These are phyloP conservation scores for Exophiala phaeomuriformis DNA, from an alignment of 2,329 filamentous ascomycete genomes.

Conservation along the genomic window DNA sequence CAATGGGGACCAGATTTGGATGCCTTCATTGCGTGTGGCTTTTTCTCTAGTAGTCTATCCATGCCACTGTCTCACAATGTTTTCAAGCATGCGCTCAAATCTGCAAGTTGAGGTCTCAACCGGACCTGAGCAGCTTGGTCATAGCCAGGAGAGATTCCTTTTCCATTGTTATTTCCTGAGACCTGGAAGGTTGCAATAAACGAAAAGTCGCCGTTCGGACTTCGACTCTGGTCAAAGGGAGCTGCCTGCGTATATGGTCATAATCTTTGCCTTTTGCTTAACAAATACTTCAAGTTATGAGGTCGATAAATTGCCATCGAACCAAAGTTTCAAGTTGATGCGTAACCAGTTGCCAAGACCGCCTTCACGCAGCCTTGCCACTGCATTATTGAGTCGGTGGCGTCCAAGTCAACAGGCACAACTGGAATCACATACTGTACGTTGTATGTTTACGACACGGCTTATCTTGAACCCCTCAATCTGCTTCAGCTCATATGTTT, in stretches of 20 bases:
- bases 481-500: no score
- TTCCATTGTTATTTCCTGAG: conserved; percentile 16
- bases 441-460: no score
- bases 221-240: not conserved
- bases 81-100: no score
- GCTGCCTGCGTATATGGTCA: not conserved
- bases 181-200: not conserved
- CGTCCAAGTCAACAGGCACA: no score
- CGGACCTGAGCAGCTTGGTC: conserved; percentile 24
- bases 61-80: not conserved
- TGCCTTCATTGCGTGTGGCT: not conserved
- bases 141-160: conserved; percentile 24
- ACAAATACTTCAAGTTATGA: not conserved
- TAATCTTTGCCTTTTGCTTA: not conserved
- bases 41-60: not conserved
- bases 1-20: not conserved
- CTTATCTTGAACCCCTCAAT: no score
- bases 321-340: not conserved
- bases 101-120: not conserved
- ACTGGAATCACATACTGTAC: no score
- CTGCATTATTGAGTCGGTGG: not conserved
- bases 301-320: not conserved
- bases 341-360: no score
- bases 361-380: not conserved
- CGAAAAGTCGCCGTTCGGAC: not conserved